Evolutionary conservation across 305 asterid genomes (phyloP).

Genomic region (Fraxinus albicans): DNA sequence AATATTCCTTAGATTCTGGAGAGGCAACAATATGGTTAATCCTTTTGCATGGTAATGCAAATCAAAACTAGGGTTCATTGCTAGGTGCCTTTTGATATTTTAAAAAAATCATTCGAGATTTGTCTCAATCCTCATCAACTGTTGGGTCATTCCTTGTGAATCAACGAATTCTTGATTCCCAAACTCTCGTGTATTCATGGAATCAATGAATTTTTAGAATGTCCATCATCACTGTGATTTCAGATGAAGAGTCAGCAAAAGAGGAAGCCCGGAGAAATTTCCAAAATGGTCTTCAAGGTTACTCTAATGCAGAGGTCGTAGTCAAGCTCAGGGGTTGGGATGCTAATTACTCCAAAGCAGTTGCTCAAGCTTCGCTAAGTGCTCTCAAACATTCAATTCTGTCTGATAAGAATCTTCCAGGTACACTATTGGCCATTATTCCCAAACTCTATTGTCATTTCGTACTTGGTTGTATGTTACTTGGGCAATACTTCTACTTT

Average conservation of each 20-base stretch:
- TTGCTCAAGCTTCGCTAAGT: conserved; percentile 76
- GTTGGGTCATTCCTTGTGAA: background rate
- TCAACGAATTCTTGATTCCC: background rate
- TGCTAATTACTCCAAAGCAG: conserved; percentile 53
- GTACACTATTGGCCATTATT: conserved; percentile 25
- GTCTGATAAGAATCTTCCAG: conserved; percentile 73
- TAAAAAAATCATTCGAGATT: background rate
- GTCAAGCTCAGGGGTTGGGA: conserved; percentile 85
- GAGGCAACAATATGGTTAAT: background rate
- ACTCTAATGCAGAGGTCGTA: conserved; percentile 71
- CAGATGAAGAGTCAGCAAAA: conserved; percentile 77
- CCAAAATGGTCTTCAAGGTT: conserved; percentile 51
- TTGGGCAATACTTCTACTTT: background rate
- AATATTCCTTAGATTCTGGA: background rate
- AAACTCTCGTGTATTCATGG: background rate
- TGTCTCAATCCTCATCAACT: background rate
- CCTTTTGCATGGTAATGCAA: conserved; percentile 1
- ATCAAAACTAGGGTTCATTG: background rate
- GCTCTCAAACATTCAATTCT: conserved; percentile 75
- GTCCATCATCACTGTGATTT: background rate
- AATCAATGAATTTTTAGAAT: background rate
- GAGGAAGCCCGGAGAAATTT: conserved; percentile 63
- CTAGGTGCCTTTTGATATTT: background rate
- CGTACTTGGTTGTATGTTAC: background rate
- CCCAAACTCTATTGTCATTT: background rate